Conservation (phyloP, 2,329 filamentous ascomycete species). For the Trichoderma endophyticum region DNA sequence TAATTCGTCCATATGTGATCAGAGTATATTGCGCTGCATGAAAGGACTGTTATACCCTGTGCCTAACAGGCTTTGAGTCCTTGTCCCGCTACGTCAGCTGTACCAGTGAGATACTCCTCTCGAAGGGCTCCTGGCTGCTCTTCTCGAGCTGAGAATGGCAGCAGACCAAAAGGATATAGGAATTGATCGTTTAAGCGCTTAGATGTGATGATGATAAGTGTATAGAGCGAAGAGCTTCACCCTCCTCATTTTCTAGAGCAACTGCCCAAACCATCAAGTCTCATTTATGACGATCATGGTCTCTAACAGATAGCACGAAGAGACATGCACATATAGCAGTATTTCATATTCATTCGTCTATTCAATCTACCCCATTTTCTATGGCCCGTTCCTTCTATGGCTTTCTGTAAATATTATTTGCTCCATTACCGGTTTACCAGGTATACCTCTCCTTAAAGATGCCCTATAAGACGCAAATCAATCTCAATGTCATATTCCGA, state of each 20-base stretch:
- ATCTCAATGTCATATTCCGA: neutral
- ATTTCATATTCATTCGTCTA: neutral
- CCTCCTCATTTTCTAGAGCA: neutral
- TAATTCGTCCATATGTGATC: neutral
- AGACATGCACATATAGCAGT: neutral
- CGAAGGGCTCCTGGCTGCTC: neutral
- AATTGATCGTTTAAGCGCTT: neutral
- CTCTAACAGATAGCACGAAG: neutral
- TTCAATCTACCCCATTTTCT: neutral
- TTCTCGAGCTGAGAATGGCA: neutral
- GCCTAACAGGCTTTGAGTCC: neutral
- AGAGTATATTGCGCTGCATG: neutral
- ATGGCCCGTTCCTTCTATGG: neutral
- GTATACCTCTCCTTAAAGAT: neutral
- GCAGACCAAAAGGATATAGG: neutral
- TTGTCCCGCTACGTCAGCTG: neutral
- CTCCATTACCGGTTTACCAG: neutral
- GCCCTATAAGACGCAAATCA: neutral
- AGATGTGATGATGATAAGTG: neutral
- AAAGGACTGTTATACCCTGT: neutral
- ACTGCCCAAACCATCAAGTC: neutral
- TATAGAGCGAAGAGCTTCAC: neutral
- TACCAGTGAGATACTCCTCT: neutral
- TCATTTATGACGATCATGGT: neutral
- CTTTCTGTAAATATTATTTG: neutral